Evolutionary conservation across 495 filamentous ascomycete species (phyloP), one percentile per base, ranked within the genome.

Genomic region (Neurospora africana): DNA sequence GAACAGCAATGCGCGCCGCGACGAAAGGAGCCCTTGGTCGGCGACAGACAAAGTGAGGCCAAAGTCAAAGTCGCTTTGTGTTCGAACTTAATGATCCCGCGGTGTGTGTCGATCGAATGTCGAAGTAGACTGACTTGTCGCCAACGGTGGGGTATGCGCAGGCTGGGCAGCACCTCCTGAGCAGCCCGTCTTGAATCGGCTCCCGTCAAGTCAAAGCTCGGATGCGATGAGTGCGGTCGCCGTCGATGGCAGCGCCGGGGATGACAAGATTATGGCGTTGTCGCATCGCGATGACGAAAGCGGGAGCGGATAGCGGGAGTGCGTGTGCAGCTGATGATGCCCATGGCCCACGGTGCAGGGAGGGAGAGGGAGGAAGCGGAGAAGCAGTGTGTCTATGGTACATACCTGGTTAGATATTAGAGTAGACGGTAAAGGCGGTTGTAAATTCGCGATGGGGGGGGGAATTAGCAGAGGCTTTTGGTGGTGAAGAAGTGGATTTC

Each of bases 221-320:
- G 30, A 58, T 70, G 33, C 70, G 73, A 75, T 36, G 58, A 69
- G 43, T 38, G 47, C 21, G 47, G 23, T 11, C 35, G 40, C 68
- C 44, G 69, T 74, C 39, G 65, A 72, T 53, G 61, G 71, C 69
- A 70, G 43, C 47, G 37, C 58, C 73, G 61, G 61, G 33, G 38
- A 72, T 35, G 67, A 71, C 33, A 73, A 70, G 43, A 43, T 70
- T 68, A 75, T 68, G 35, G 75, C n/a, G 71, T 75, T 68, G 71
- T 78, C 78, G 79, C 76, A 75, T 74, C 74, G 71, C 73, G 76
- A 82, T 82, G 80, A 81, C 80, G 79, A 79, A 75, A 81, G 76
- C 70, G 73, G 74, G 71, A 27, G 47, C 47, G 47, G 21, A 27
- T 58, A 27, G 21, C 47, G 47, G 47, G 19, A 53, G 53, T 65